Percentiles rank a stretch among this genome's conserved stretches.
Evolutionary conservation across 1,139 yeast species (phyloP).

Genomic region (Saccharomyces pastorianus): DNA sequence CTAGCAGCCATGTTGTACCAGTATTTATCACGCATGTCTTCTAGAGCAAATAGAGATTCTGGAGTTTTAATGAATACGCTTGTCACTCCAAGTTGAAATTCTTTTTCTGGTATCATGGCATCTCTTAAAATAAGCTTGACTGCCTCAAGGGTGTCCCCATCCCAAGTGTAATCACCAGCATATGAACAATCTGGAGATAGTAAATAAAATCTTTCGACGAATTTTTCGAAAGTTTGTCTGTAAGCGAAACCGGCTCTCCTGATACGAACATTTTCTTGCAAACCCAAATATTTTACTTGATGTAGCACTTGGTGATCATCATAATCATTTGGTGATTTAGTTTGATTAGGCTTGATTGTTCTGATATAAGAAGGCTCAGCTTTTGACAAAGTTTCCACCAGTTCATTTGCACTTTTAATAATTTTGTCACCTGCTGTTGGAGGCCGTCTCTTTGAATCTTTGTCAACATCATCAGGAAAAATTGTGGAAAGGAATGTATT

Average conservation of each 20-base stretch:
- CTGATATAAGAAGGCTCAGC: constrained; percentile 94
- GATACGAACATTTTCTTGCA: constrained; percentile 93
- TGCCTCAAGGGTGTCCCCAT: constrained; percentile 78
- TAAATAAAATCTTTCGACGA: constrained; percentile 90
- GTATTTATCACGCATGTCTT: constrained; percentile 92
- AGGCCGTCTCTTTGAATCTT: constrained; percentile 73
- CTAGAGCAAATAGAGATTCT: constrained; percentile 90
- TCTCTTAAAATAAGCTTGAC: constrained; percentile 70
- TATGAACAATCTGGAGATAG: constrained; percentile 86
- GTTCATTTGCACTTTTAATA: constrained; percentile 79
- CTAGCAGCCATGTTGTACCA: constrained; percentile 99
- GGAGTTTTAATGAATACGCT: constrained; percentile 96
- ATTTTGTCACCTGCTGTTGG: constrained; percentile 98
- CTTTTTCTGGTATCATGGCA: constrained; percentile 70
- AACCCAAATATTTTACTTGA: constrained; percentile 91
- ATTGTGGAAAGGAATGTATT: constrained; percentile 58
- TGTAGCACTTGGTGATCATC: constrained; percentile 86
- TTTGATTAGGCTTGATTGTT: constrained; percentile 95
- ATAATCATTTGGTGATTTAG: constrained; percentile 83
- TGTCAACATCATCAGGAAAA: constrained; percentile 73
- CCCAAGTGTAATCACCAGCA: constrained; percentile 97
- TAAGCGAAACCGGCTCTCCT: constrained; percentile 99
- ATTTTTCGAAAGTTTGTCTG: constrained; percentile 92
- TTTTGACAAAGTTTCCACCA: constrained; percentile 81
- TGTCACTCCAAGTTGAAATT: constrained; percentile 89